These are phyloP conservation scores for Adansonia grandidieri DNA, from an alignment of 441 rosid species.

Conservation along the genomic window DNA sequence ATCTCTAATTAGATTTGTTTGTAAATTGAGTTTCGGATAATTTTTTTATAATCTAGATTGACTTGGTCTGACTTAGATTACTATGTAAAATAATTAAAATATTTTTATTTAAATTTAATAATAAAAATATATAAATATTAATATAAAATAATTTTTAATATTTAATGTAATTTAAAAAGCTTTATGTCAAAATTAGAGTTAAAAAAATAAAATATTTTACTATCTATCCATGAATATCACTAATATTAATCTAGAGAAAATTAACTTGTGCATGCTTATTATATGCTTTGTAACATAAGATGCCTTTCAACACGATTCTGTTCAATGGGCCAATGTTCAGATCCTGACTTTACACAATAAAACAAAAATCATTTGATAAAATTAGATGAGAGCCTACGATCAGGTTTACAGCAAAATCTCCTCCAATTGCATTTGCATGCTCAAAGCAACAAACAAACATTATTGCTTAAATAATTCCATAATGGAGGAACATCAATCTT, in stretches of 20 bases:
- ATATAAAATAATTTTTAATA: too few relatives aligned
- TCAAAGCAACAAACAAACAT: background rate
- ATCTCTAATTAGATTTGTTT: background rate
- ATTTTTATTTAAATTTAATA: too few relatives aligned
- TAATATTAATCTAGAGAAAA: background rate
- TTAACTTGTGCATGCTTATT: background rate
- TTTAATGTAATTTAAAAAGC: too few relatives aligned
- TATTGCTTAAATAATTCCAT: slow-evolving; percentile 26
- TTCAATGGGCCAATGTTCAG: slow-evolving; percentile 18
- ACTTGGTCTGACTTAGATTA: too few relatives aligned
- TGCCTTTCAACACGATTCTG: slow-evolving; percentile 5
- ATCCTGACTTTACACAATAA: slow-evolving; percentile 16
- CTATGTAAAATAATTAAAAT: too few relatives aligned
- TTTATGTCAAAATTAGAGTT: too few relatives aligned
- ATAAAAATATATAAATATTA: too few relatives aligned
- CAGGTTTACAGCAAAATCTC: background rate
- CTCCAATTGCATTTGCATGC: slow-evolving; percentile 2
- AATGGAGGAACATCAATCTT: slow-evolving; percentile 26
- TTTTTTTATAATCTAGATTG: too few relatives aligned
- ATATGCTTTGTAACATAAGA: background rate
- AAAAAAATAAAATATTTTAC: too few relatives aligned
- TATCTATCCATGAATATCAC: background rate
- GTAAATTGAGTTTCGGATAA: background rate
- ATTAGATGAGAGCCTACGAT: background rate
- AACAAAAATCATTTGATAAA: slow-evolving; percentile 3